Evolutionary conservation across 169 alveolate genomes (phyloP).

Genomic region (Plasmodium fragile): DNA sequence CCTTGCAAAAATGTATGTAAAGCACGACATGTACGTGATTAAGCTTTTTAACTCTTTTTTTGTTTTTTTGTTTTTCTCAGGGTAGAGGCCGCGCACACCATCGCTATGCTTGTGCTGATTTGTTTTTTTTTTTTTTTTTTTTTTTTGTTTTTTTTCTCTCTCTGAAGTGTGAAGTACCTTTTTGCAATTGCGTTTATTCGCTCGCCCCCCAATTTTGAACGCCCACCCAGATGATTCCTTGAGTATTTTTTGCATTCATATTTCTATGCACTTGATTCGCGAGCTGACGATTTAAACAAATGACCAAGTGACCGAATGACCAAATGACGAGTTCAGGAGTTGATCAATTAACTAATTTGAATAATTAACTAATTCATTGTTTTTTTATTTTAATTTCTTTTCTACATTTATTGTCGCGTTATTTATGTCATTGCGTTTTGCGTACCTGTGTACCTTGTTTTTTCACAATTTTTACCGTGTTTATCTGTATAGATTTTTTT

Average conservation of each 20-base stretch:
- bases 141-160: neutral
- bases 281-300: neutral
- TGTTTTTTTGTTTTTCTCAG: neutral
- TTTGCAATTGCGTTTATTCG: neutral
- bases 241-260: neutral
- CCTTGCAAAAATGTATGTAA: neutral
- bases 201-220: neutral
- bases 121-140: neutral
- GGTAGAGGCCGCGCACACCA: neutral
- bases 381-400: constrained; percentile 8
- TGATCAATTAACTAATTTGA: neutral
- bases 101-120: neutral
- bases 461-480: neutral
- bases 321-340: neutral
- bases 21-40: neutral
- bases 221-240: neutral
- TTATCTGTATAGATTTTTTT: neutral
- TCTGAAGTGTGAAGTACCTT: neutral
- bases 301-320: neutral
- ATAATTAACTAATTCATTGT: neutral
- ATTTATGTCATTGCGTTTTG: neutral
- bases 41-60: neutral
- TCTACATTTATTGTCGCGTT: neutral
- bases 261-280: neutral
- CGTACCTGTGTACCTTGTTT: neutral